A percentile compares a stretch with the other conserved stretches of the same genome.
Conservation (phyloP, 495 filamentous ascomycete genomes). For the Neurospora sp. region DNA sequence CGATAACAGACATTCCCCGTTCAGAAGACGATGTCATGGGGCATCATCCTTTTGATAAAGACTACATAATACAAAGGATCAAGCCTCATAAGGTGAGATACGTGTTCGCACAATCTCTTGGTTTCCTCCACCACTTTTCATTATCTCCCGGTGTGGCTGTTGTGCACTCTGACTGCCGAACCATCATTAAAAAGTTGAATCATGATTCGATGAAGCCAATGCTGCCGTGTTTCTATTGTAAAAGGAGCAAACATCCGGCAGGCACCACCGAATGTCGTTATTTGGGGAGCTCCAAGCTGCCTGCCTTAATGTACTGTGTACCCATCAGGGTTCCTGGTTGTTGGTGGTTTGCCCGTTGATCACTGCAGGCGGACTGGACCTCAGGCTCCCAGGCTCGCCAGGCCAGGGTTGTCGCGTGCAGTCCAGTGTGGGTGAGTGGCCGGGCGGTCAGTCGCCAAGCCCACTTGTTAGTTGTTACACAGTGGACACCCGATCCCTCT, state of each 20-base stretch:
- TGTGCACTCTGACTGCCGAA: not conserved
- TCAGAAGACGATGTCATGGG: not conserved
- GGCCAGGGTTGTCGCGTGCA: not conserved
- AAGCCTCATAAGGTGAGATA: not conserved
- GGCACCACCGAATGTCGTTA: not conserved
- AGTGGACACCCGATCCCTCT: not conserved
- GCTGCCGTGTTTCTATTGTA: not conserved
- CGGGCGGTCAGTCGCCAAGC: not conserved
- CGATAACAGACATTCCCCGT: slow-evolving; percentile 12
- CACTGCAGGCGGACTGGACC: not conserved
- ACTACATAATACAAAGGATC: not conserved
- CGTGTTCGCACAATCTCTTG: not conserved
- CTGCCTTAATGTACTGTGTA: not conserved
- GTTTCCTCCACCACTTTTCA: not conserved
- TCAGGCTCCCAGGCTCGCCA: not conserved
- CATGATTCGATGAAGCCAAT: not conserved
- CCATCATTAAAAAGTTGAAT: not conserved
- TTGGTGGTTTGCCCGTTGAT: not conserved
- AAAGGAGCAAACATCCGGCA: not conserved
- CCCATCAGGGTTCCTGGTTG: not conserved
- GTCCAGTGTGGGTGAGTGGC: not conserved
- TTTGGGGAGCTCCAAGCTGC: not conserved
- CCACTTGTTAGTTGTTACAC: not conserved
- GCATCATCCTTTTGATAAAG: not conserved
- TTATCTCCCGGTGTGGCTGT: not conserved